phyloP scores from a whole-genome alignment of 169 alveolate species.

The Cryptosporidium tyzzeri region DNA sequence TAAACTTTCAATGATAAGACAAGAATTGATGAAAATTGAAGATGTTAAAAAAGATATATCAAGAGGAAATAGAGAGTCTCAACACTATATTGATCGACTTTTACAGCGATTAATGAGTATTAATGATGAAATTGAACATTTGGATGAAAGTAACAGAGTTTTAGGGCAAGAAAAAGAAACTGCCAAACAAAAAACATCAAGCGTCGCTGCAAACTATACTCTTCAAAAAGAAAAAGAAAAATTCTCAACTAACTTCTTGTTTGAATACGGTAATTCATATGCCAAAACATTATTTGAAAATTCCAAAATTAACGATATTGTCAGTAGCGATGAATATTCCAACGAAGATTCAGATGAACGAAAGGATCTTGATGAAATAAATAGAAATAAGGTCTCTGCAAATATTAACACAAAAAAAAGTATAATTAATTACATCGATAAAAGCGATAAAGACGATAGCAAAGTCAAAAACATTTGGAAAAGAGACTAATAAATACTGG shows the following conservation, averaged over 20 bases:
- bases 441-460: not conserved
- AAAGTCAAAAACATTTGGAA: constrained; percentile 11
- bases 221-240: constrained; percentile 56
- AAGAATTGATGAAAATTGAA: constrained; percentile 70
- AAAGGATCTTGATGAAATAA: not conserved
- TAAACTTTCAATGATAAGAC: constrained; percentile 69
- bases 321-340: constrained; percentile 1
- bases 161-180: constrained; percentile 53
- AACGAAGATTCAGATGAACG: not conserved
- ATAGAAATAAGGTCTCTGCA: not conserved
- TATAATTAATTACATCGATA: constrained; percentile 6
- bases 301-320: constrained; percentile 42
- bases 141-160: constrained; percentile 50
- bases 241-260: constrained; percentile 14
- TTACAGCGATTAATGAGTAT: constrained; percentile 68
- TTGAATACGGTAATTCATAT: constrained; percentile 60
- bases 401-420: constrained; percentile 2
- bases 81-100: constrained; percentile 56
- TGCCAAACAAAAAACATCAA: not conserved
- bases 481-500: constrained; percentile 1
- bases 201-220: constrained; percentile 8
- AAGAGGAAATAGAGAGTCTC: constrained; percentile 71
- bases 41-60: constrained; percentile 67
- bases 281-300: constrained; percentile 63
- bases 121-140: constrained; percentile 69